Evolutionary conservation across 129 eudicot genomes (phyloP).

Genomic region (Arctium minus): DNA sequence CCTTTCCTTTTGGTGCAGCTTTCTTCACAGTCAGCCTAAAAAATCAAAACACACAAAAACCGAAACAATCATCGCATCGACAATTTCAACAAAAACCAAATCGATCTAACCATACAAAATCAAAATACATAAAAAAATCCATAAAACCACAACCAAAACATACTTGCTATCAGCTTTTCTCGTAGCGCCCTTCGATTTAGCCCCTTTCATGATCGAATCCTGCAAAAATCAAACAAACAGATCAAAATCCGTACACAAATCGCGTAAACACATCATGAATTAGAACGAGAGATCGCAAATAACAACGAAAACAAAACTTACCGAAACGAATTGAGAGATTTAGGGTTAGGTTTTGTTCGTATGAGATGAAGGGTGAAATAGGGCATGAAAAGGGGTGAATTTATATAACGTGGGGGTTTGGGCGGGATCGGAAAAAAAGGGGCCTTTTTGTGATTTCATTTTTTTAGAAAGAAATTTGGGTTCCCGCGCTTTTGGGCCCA

Average conservation of each 20-base stretch:
- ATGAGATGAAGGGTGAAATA: background rate
- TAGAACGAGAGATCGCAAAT: background rate
- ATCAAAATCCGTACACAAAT: background rate
- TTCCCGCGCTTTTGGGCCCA: constrained; percentile 44
- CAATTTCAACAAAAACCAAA: background rate
- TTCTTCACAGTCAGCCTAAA: constrained; percentile 72
- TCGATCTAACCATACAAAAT: background rate
- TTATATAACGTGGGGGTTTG: constrained; percentile 25
- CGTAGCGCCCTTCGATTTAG: constrained; percentile 44
- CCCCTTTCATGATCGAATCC: constrained; percentile 50
- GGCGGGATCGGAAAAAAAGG: constrained; percentile 37
- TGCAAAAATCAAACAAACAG: background rate
- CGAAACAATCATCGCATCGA: background rate
- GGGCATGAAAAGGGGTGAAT: constrained; percentile 11
- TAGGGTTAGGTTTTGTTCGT: constrained; percentile 36
- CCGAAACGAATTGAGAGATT: background rate
- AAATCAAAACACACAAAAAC: background rate
- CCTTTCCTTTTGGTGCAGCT: constrained; percentile 42
- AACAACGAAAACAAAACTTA: constrained; percentile 2
- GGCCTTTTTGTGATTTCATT: constrained; percentile 16
- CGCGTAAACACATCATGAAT: background rate
- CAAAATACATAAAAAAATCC: background rate
- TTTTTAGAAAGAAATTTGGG: constrained; percentile 14
- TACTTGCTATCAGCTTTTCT: constrained; percentile 41
- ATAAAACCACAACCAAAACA: background rate